phyloP scores from a whole-genome alignment of 495 filamentous ascomycete species.

The Annulohypoxylon stygium region DNA sequence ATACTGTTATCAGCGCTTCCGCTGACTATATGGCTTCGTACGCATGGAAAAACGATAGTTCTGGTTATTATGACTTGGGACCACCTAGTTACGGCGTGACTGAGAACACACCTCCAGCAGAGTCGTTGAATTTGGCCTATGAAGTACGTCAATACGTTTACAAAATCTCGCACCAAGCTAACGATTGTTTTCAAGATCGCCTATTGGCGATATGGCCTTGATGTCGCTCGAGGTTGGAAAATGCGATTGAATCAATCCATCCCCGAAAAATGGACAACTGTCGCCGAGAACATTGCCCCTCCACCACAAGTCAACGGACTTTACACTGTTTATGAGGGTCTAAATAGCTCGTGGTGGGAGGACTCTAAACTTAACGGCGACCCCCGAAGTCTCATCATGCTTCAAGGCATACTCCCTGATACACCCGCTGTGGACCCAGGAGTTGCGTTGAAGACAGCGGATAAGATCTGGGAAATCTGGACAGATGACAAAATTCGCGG shows the following conservation, averaged over 20 bases:
- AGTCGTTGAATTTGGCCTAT: conserved; percentile 54
- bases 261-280: conserved; percentile 52
- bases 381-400: conserved; percentile 56
- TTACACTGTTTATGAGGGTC: conserved; percentile 57
- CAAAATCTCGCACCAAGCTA: neutral
- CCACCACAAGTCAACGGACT: conserved; percentile 53
- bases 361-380: conserved; percentile 52
- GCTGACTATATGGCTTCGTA: conserved; percentile 61
- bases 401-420: conserved; percentile 56
- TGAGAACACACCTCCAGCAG: conserved; percentile 57
- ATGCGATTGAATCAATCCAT: conserved; percentile 49
- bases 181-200: conserved; percentile 48
- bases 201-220: conserved; percentile 64
- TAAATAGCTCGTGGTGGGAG: conserved; percentile 57
- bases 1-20: conserved; percentile 51
- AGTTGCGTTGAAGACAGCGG: conserved; percentile 51
- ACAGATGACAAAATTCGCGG: conserved; percentile 57
- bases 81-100: conserved; percentile 59
- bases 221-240: conserved; percentile 51
- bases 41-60: conserved; percentile 57
- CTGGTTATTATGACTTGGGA: conserved; percentile 57
- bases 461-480: conserved; percentile 55
- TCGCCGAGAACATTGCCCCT: conserved; percentile 53
- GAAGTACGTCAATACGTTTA: conserved; percentile 28
- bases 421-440: conserved; percentile 51